Evolutionary conservation across 805 yeast species (phyloP).

Genomic region (Dipodascus geniculatus): DNA sequence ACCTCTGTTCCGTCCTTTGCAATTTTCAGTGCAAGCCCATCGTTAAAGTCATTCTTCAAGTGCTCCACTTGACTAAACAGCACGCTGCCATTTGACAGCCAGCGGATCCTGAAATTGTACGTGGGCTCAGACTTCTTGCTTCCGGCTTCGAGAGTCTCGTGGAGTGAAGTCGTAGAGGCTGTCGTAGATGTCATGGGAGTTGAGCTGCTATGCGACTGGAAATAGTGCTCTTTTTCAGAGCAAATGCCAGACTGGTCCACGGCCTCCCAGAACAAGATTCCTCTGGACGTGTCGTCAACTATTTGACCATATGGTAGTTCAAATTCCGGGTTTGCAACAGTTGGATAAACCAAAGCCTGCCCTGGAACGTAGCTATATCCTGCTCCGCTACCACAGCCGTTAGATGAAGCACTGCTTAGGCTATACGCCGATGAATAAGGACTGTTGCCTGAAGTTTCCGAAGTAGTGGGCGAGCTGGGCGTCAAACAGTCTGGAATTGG

Average conservation of each 20-base stretch:
- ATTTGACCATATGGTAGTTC: constrained; percentile 23
- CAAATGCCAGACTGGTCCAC: constrained; percentile 11
- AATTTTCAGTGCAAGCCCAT: constrained; percentile 29
- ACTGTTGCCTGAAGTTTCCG: background rate
- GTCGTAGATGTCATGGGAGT: background rate
- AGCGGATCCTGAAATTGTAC: constrained; percentile 25
- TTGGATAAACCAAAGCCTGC: background rate
- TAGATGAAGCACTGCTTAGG: background rate
- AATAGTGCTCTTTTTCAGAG: constrained; percentile 5
- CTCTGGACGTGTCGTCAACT: constrained; percentile 26
- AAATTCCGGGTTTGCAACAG: constrained; percentile 4
- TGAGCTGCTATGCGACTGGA: background rate
- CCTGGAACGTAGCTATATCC: background rate
- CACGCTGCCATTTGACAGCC: constrained; percentile 25
- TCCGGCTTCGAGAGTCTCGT: constrained; percentile 29
- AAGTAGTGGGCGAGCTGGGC: constrained; percentile 4
- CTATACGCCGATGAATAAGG: background rate
- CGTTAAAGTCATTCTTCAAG: constrained; percentile 26
- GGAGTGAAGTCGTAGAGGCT: constrained; percentile 2
- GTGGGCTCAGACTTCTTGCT: background rate
- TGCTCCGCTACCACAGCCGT: background rate
- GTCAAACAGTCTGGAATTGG: constrained; percentile 14
- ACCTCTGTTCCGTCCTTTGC: constrained; percentile 34
- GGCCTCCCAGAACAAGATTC: constrained; percentile 30
- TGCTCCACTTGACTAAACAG: constrained; percentile 24